Evolutionary conservation across 202 grass and related monocot genomes (phyloP), one percentile per base, ranked within the genome.

Genomic region (Zizania palustris): DNA sequence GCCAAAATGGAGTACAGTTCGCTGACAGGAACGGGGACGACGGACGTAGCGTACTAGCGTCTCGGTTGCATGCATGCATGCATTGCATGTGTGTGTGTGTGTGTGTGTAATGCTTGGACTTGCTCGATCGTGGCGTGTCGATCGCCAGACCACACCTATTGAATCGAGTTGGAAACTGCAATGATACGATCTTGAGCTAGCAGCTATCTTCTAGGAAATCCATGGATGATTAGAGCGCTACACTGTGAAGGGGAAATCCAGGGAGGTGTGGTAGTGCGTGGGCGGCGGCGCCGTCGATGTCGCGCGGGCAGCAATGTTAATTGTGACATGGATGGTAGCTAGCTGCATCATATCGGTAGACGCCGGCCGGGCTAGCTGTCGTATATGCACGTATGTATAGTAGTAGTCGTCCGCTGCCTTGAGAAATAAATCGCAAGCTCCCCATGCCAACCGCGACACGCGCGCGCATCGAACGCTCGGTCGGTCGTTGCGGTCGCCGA

Each of bases 111-210:
- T n/a, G 5, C 10, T 28, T 28, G 28, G 28, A 28, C 28, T 7
- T 42, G 40, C n/a, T 22, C 14, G 41, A 9, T 41, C 80, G 53
- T 58, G 73, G 80, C 7, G n/a, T 68, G 63, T 46, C 45, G 65
- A 3, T 5, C 38, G 38, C 38, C 19, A 65, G 59, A 55, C 59
- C 14, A 7, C 3, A 0, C 66, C 33, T 19, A 41, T 41, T 3
- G 73, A 56, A 20, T 18, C 18, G 49, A 2, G 15, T 28, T 28
- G 28, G 28, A 28, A 28, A 28, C 28, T 28, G 28, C 2, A 28
- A 18, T 1, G 1, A 7, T 0, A 7, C 49, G n/a, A 6, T 51
- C n/a, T 51, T 51, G 5, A n/a, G 16, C 28, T 28, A 28, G n/a
- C 2, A 28, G n/a, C n/a, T 28, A 28, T 28, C 28, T 28, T 28